Conservation (phyloP, 306 rosid species). For the Cicer bijugum region DNA sequence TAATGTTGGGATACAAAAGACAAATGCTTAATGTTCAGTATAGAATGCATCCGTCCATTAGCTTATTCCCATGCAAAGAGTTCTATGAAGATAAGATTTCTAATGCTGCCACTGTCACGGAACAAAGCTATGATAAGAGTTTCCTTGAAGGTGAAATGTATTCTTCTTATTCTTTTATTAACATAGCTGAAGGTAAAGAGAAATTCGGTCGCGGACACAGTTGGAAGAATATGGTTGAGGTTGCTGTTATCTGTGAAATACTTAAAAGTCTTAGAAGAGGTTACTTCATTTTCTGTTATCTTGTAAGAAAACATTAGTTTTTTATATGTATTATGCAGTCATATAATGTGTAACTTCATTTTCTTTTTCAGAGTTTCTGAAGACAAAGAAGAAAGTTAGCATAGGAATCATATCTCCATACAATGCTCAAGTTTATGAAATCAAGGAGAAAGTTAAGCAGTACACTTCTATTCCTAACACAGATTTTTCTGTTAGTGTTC, state of each 20-base stretch:
- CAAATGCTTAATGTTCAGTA: constrained; percentile 52
- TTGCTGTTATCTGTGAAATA: constrained; percentile 53
- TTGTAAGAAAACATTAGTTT: neutral
- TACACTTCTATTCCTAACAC: constrained; percentile 11
- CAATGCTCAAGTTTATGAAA: constrained; percentile 56
- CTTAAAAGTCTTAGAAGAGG: constrained; percentile 55
- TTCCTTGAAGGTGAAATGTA: constrained; percentile 48
- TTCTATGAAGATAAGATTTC: constrained; percentile 44
- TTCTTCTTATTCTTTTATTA: constrained; percentile 48
- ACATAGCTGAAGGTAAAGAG: constrained; percentile 53
- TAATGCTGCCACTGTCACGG: constrained; percentile 44
- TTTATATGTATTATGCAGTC: neutral
- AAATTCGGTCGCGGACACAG: constrained; percentile 35
- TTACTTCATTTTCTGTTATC: constrained; percentile 2
- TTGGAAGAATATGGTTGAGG: constrained; percentile 57
- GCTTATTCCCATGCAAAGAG: constrained; percentile 52
- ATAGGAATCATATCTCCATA: constrained; percentile 70
- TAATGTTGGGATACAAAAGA: constrained; percentile 38
- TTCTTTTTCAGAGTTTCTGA: constrained; percentile 35
- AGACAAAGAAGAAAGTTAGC: constrained; percentile 50
- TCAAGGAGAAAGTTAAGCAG: constrained; percentile 48
- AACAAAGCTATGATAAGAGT: constrained; percentile 8
- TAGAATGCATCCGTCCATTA: constrained; percentile 61
- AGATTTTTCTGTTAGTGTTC: constrained; percentile 52
- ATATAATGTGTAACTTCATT: neutral